Base-by-base conservation (phyloP, 1,139 yeast species). In the Chernovozyma sophiae-reginae region DNA sequence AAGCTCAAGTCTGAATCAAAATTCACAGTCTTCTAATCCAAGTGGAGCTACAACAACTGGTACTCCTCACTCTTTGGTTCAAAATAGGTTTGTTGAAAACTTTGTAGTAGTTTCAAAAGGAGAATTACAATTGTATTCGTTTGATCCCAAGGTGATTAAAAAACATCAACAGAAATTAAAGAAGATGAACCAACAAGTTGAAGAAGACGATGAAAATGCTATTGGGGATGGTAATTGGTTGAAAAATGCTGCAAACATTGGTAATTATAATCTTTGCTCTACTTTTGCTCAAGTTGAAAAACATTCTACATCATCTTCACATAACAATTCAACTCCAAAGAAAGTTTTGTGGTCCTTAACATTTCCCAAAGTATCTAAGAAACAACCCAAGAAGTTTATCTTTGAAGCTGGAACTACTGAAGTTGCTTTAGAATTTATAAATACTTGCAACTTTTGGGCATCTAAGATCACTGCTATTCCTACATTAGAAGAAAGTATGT, bases 391-490 rank as follows among this genome's bases (percentile, higher is more conserved):
- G 48, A 66, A 63, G 47, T 66, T 71, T 39, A 41, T 68, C 24
- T 74, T 75, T 48, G 75, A 68, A 51, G 74, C 95, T 0, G 86
- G 87, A 15, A 79, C 87, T 13, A 58, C 64, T 31, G 85, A 80
- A 46, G 74, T 78, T 43, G 94, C 96, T 1, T 65, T 70, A 34
- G 86, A 80, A 52, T 86, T 79, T 55, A 77, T 85, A 25, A 77
- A 82, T 47, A 75, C 92, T 2, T 81, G 95, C 60, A 87, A 87
- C 58, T 87, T 86, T 56, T 87, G 96, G 96, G 87, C 95, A 2
- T 84, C 94, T 3, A 73, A 92, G 46, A 77, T 83, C 26, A 82
- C 95, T 12, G 83, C 89, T 13, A 81, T 85, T 23, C 96, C 96
- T n/a, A 58, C 76, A 1, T 57, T 62, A 45, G 77, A 71, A 47